Percentiles rank a stretch among this genome's conserved stretches.
Evolutionary conservation across 345 rosid species (phyloP).

Genomic region (Citrus reticulata): DNA sequence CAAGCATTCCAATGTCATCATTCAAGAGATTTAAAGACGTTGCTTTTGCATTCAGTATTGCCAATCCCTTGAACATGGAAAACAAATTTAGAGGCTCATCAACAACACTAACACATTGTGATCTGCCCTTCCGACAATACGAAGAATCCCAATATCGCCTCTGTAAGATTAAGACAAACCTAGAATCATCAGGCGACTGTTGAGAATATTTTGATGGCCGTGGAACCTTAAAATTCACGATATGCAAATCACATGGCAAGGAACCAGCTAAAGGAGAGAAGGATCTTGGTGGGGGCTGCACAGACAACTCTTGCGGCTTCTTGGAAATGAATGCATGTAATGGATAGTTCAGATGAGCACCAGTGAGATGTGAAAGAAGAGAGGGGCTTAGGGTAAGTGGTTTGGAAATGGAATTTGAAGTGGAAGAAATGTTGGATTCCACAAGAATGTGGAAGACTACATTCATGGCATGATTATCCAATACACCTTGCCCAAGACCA

Average conservation of each 20-base stretch:
- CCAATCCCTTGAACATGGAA: constrained; percentile 70
- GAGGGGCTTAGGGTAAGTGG: constrained; percentile 67
- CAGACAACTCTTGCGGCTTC: constrained; percentile 62
- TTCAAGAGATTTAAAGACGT: constrained; percentile 91
- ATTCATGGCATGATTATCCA: constrained; percentile 79
- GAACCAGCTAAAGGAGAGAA: constrained; percentile 73
- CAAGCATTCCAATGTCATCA: constrained; percentile 70
- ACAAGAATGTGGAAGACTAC: constrained; percentile 69
- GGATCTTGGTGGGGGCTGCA: constrained; percentile 42
- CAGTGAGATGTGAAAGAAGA: constrained; percentile 69
- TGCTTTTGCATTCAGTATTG: constrained; percentile 53
- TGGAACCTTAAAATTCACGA: constrained; percentile 83
- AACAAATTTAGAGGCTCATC: constrained; percentile 67
- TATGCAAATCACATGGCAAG: constrained; percentile 85
- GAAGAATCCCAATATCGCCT: constrained; percentile 81
- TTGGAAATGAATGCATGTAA: constrained; percentile 73
- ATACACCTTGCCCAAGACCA: constrained; percentile 97
- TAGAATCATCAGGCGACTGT: constrained; percentile 45
- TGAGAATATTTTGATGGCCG: constrained; percentile 68
- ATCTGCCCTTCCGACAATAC: constrained; percentile 57
- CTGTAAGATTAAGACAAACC: constrained; percentile 65
- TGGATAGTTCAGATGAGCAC: constrained; percentile 85
- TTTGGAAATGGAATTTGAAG: constrained; percentile 37
- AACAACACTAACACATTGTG: constrained; percentile 54
- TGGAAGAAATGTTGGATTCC: constrained; percentile 64